These are phyloP conservation scores for Tetrastigma voinierianum DNA, from an alignment of 164 flowering plant species.

Conservation along the genomic window DNA sequence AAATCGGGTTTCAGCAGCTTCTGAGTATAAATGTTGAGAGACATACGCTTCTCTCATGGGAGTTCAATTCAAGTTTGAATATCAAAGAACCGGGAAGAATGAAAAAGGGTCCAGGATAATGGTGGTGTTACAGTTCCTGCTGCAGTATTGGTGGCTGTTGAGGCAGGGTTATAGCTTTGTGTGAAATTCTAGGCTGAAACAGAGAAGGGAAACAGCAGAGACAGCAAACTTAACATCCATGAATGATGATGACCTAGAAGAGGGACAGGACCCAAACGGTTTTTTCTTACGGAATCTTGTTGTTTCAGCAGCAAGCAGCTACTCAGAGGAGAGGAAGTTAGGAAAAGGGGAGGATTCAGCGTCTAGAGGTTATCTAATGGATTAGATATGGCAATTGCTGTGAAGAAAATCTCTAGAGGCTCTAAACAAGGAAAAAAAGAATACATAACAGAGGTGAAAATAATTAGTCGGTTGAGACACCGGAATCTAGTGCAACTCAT, in stretches of 20 bases:
- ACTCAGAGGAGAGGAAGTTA: constrained; percentile 26
- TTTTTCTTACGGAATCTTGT: constrained; percentile 20
- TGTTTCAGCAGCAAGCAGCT: constrained; percentile 20
- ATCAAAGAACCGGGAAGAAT: not conserved
- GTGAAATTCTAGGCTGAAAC: not conserved
- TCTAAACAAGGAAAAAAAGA: constrained; percentile 44
- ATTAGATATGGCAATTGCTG: constrained; percentile 19
- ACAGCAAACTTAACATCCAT: constrained; percentile 8
- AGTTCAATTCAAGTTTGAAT: constrained; percentile 34
- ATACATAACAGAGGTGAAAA: constrained; percentile 34
- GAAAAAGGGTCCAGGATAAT: not conserved
- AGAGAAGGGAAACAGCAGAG: not conserved
- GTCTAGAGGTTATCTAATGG: constrained; percentile 23
- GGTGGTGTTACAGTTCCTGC: constrained; percentile 13
- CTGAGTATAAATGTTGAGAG: constrained; percentile 14
- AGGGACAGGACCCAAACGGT: constrained; percentile 24
- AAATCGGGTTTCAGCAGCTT: constrained; percentile 30
- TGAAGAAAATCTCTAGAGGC: constrained; percentile 23
- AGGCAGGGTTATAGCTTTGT: not conserved
- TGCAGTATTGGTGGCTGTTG: constrained; percentile 10
- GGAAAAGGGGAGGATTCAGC: constrained; percentile 41
- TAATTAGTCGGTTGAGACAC: constrained; percentile 40
- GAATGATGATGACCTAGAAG: constrained; percentile 17
- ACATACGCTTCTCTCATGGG: constrained; percentile 27
- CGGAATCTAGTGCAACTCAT: constrained; percentile 45